phyloP scores from a whole-genome alignment of 2,329 filamentous ascomycete genomes.

The Coniella vitis region DNA sequence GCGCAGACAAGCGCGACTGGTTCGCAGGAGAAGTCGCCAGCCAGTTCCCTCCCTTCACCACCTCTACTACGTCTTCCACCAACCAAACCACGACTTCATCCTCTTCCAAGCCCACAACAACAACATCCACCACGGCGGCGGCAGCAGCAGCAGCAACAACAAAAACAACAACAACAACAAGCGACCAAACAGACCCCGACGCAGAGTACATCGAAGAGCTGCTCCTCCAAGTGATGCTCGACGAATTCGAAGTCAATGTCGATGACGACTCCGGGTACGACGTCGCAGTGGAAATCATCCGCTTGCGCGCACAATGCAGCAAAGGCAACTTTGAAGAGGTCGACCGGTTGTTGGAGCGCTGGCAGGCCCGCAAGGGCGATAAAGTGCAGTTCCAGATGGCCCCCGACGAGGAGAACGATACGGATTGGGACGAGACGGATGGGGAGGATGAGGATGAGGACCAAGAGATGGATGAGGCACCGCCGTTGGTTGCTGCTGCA shows the following conservation, averaged over 20 bases:
- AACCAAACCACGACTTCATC: constrained; percentile 25
- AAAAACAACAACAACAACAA: constrained; percentile 22
- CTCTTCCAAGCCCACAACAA: neutral
- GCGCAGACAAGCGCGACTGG: constrained; percentile 89
- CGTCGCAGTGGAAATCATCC: constrained; percentile 67
- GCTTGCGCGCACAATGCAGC: constrained; percentile 55
- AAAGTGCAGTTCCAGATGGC: constrained; percentile 53
- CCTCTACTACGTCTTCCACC: constrained; percentile 41
- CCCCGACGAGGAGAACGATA: constrained; percentile 50
- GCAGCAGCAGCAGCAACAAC: constrained; percentile 15
- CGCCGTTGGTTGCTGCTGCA: constrained; percentile 49
- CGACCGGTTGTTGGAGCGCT: constrained; percentile 55
- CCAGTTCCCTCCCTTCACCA: constrained; percentile 63
- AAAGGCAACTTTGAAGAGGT: constrained; percentile 61
- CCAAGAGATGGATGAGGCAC: constrained; percentile 62
- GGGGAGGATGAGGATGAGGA: constrained; percentile 47
- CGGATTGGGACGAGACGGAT: constrained; percentile 49
- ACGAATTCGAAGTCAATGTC: constrained; percentile 90
- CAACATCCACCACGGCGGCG: constrained; percentile 20
- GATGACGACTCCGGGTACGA: constrained; percentile 80
- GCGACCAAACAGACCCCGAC: constrained; percentile 49
- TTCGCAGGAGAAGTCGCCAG: constrained; percentile 83
- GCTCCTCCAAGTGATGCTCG: constrained; percentile 82
- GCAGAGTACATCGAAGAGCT: constrained; percentile 75
- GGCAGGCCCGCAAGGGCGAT: constrained; percentile 54